Base-by-base conservation (phyloP, 495 filamentous ascomycete species). In the Tricharina praecox region DNA sequence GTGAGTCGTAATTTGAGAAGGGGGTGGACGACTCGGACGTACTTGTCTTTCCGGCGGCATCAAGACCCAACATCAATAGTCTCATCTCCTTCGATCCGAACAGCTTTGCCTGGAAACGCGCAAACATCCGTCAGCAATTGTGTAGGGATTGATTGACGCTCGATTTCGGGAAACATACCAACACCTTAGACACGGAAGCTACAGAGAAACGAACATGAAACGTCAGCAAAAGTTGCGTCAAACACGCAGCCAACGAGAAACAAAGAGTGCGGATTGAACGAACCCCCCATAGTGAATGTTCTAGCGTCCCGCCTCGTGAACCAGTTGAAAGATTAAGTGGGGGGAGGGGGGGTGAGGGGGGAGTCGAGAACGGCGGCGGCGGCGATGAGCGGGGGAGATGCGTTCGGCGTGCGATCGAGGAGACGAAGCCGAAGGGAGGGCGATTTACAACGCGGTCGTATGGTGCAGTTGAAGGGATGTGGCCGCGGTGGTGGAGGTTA, bases 11-110 rank as follows among this genome's bases (percentile, higher is more conserved):
- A 37, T 39, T 5, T 37, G 37, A 42, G 45, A 39, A 16, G 24
- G 49, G 25, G 21, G n/a, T n/a, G n/a, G n/a, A n/a, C n/a, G 8
- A n/a, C 39, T 48, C 16, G 43, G 30, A 61, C 73, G 59, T 68
- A 82, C 78, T 97, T 20, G 90, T 97, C 73, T 97, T 97, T 66
- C 90, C 90, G 46, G 90, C 90, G 53, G 90, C 90, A 67, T 97
- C 90, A 47, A 97, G 75, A 47, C 90, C 90, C 62, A 97, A 71
- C 90, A 97, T 97, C 56, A 97, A 69, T 64, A 97, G 76, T 53
- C 90, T 80, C 82, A 97, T 94, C 67, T 97, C 92, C 69, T 93
- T 92, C 42, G 87, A 90, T 66, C 90, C 92, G 67, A 96, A 95
- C 64, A 97, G 85, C 78, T 92, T 95, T 7, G 58, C 58, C 57